Conservation (phyloP, 2,329 filamentous ascomycete species). For the Cladophialophora chaetospira region DNA sequence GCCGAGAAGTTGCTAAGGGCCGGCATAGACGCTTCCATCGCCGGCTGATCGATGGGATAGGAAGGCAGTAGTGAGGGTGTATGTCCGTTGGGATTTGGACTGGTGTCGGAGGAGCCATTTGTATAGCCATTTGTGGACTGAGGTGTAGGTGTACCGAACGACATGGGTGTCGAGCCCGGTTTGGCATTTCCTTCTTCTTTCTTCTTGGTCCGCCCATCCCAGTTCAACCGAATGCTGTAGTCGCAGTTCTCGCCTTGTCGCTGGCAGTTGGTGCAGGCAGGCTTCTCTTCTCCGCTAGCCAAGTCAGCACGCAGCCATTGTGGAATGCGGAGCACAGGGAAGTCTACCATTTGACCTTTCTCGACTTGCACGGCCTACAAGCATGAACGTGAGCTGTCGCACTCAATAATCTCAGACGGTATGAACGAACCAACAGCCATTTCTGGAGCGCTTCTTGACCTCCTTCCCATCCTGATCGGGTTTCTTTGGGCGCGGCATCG, state of each 20-base stretch:
- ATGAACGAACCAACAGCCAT: constrained; percentile 63
- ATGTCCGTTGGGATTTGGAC: constrained; percentile 13
- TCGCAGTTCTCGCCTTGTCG: constrained; percentile 74
- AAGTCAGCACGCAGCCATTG: constrained; percentile 11
- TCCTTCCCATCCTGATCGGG: constrained; percentile 53
- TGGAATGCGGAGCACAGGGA: not conserved
- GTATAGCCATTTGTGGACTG: constrained; percentile 21
- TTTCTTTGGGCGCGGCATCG: constrained; percentile 68
- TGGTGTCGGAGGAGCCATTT: constrained; percentile 15
- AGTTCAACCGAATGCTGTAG: constrained; percentile 78
- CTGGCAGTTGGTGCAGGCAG: constrained; percentile 71
- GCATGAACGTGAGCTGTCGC: constrained; percentile 18
- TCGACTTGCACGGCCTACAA: constrained; percentile 72
- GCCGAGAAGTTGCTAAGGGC: constrained; percentile 11
- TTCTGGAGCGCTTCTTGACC: constrained; percentile 67
- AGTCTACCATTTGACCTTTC: constrained; percentile 72
- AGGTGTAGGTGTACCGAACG: constrained; percentile 32
- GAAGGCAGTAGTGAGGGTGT: constrained; percentile 10
- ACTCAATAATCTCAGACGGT: not conserved
- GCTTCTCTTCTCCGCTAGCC: constrained; percentile 70
- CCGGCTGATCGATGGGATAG: constrained; percentile 16
- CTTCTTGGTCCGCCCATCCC: constrained; percentile 71
- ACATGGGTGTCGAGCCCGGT: constrained; percentile 40
- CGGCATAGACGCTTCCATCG: constrained; percentile 15
- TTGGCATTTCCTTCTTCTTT: constrained; percentile 41